Base-by-base conservation (phyloP, 495 filamentous ascomycete species). In the Paragyromitra xinjiangensis region DNA sequence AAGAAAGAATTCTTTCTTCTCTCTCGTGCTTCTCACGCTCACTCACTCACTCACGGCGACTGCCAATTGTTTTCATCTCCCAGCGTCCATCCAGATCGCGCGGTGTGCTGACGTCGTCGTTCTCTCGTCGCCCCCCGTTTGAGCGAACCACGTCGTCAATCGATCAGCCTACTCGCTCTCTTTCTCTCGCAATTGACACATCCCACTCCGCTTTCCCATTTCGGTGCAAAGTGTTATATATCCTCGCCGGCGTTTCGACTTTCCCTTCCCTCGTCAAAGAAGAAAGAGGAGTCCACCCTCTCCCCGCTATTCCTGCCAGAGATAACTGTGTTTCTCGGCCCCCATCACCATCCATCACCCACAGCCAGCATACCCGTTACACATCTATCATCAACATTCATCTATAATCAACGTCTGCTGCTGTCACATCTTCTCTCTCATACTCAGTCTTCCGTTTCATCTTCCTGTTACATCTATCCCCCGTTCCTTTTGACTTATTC, bases 121-220 rank as follows among this genome's bases (percentile, higher is more conserved):
- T 62, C 61, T 29, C 72, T 72, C 69, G 62, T 62, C 45, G 44
- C 48, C 58, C 77, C 77, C 77, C 61, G 26, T 72, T 79, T 64
- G 77, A 79, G 77, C 77, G 77, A 79, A 79, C 77, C 77, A 79
- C 77, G 77, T 79, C 77, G 77, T 79, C 77, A 79, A 79, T 78
- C 61, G 65, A 64, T 65, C 65, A 58, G 40, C 71, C 71, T 68
- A 26, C 51, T 45, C 56, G 42, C 55, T 71, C 72, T 71, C 67
- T 66, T 70, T 56, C 72, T 71, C 69, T 45, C 39, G 68, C 63
- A 77, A 74, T 69, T 42, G 39, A 75, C 56, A 59, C 72, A 71
- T 56, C 56, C 65, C 59, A 45, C 59, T 75, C 66, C 65, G 19
- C 73, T 61, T 68, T 50, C 48, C 66, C 50, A 63, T 64, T 77